phyloP scores from a whole-genome alignment of 441 rosid genomes.

The Kokia cookei region DNA sequence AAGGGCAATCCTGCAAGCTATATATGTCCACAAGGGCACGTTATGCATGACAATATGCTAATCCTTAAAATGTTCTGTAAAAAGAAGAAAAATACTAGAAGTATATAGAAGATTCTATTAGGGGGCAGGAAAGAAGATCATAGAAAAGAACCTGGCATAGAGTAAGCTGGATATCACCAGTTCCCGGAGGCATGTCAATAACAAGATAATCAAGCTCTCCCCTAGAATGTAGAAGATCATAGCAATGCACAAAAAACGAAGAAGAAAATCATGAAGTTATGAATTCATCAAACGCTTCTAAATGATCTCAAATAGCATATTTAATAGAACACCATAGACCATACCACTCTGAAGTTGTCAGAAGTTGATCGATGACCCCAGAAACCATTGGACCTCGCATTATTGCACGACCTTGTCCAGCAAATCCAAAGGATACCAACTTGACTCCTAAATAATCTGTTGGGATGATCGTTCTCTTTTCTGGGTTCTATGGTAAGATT shows the following conservation, averaged over 20 bases:
- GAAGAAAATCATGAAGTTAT: not conserved
- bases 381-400: slow-evolving; percentile 99
- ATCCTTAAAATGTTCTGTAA: not conserved
- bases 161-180: slow-evolving; percentile 95
- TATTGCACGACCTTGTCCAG: slow-evolving; percentile 95
- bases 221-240: slow-evolving; percentile 34
- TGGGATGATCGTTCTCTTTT: slow-evolving; percentile 79
- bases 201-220: slow-evolving; percentile 98
- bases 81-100: not conserved
- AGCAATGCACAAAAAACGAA: not conserved
- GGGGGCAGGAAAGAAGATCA: not conserved
- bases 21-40: not conserved
- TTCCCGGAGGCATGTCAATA: slow-evolving; percentile 99
- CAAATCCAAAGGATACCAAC: slow-evolving; percentile 91
- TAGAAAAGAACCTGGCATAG: slow-evolving; percentile 72
- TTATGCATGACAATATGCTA: not conserved
- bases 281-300: not conserved
- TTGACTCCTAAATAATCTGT: slow-evolving; percentile 92
- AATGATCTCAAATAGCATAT: not conserved
- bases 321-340: slow-evolving; percentile 36
- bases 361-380: slow-evolving; percentile 91
- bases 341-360: slow-evolving; percentile 92
- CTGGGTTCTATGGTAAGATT: slow-evolving; percentile 60
- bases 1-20: not conserved
- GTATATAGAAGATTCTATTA: not conserved